phyloP scores from a whole-genome alignment of 2,329 filamentous ascomycete species.

The Xylaria sp. region DNA sequence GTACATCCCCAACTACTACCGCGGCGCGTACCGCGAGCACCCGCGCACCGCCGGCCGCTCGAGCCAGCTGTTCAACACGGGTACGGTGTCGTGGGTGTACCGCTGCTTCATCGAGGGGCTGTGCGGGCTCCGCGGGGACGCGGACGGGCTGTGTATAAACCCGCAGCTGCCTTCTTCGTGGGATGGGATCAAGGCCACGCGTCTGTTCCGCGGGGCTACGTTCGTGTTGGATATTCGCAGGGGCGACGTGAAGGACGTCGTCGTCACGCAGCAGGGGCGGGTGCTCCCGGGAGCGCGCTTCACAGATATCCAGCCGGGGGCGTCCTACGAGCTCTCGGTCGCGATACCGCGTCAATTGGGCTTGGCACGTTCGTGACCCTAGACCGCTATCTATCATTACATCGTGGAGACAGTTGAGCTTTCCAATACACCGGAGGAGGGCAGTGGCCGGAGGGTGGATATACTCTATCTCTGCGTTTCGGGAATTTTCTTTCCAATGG shows the following conservation, averaged over 20 bases:
- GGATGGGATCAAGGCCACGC: slow-evolving; percentile 49
- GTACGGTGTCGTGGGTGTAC: slow-evolving; percentile 60
- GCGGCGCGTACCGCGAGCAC: slow-evolving; percentile 51
- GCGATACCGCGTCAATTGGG: slow-evolving; percentile 22
- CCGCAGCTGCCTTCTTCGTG: slow-evolving; percentile 56
- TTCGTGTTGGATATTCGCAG: slow-evolving; percentile 50
- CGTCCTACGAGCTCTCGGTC: slow-evolving; percentile 49
- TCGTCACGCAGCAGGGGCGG: slow-evolving; percentile 43
- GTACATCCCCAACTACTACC: slow-evolving; percentile 63
- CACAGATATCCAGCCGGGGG: slow-evolving; percentile 45
- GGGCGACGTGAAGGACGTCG: slow-evolving; percentile 43
- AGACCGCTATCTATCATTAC: not conserved
- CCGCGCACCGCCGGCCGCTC: slow-evolving; percentile 58
- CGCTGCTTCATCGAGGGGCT: slow-evolving; percentile 58
- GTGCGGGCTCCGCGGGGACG: slow-evolving; percentile 55
- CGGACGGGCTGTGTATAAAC: slow-evolving; percentile 47
- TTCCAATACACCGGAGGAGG: not conserved
- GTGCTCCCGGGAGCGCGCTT: slow-evolving; percentile 45
- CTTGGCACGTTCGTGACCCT: not conserved
- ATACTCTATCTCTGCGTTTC: not conserved
- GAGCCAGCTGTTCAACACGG: slow-evolving; percentile 62
- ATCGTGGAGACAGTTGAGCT: not conserved
- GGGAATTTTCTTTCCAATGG: too few relatives aligned
- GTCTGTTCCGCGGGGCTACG: slow-evolving; percentile 53
- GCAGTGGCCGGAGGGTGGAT: too few relatives aligned